Percentiles rank a stretch among this genome's conserved stretches.
These are phyloP conservation scores for Ashbya aceris DNA, from an alignment of 1,139 yeast species.

Conservation along the genomic window DNA sequence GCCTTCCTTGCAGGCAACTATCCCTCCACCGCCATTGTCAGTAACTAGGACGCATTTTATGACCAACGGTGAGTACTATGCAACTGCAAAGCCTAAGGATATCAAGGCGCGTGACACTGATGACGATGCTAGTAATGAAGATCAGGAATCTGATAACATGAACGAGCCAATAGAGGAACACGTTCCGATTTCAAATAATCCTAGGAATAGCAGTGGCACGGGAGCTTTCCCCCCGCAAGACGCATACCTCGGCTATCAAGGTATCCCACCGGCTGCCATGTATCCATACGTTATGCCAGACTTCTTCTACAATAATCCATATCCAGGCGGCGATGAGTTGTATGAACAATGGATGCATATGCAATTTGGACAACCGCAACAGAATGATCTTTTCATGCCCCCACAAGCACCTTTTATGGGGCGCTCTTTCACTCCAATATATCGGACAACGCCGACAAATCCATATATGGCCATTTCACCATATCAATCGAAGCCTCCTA, in stretches of 20 bases:
- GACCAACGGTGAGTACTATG: slow-evolving; percentile 29
- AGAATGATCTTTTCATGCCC: slow-evolving; percentile 2
- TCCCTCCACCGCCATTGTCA: slow-evolving; percentile 15
- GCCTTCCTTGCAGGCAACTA: slow-evolving; percentile 12
- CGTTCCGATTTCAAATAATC: neutral
- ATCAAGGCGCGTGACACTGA: slow-evolving; percentile 6
- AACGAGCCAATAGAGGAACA: slow-evolving; percentile 5
- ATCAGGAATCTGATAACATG: slow-evolving; percentile 4
- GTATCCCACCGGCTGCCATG: slow-evolving; percentile 9
- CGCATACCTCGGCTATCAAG: neutral
- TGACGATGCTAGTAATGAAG: slow-evolving; percentile 7
- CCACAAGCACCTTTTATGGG: slow-evolving; percentile 7
- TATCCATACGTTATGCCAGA: slow-evolving; percentile 7
- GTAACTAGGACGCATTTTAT: slow-evolving; percentile 19
- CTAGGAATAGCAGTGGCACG: neutral
- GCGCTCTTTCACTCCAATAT: slow-evolving; percentile 17
- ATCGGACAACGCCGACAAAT: slow-evolving; percentile 20
- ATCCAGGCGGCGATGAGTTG: slow-evolving; percentile 6
- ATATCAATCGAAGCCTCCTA: slow-evolving; percentile 12
- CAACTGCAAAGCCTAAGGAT: slow-evolving; percentile 17
- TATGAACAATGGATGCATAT: slow-evolving; percentile 7
- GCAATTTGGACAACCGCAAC: slow-evolving; percentile 2
- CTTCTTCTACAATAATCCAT: slow-evolving; percentile 2
- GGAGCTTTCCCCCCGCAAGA: slow-evolving; percentile 1
- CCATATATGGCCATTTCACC: slow-evolving; percentile 17